Conservation (phyloP, 257 asterid species). For the Solanum pennellii region DNA sequence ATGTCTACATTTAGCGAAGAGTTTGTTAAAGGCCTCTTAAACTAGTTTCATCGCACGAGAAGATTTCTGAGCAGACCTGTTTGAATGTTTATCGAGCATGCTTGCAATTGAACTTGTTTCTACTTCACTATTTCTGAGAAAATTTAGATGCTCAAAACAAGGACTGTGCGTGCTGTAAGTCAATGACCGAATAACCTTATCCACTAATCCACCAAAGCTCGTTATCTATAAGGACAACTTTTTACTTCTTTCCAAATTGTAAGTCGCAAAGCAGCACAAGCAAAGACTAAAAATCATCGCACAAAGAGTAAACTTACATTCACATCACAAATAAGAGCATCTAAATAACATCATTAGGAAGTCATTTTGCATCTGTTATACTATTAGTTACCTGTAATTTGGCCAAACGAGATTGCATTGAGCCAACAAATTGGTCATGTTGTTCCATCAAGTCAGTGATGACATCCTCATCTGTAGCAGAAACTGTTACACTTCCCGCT, state of each 20-base stretch:
- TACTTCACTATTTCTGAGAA: not conserved
- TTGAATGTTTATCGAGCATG: not conserved
- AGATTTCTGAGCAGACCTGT: not conserved
- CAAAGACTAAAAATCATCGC: not conserved
- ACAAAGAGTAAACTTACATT: not conserved
- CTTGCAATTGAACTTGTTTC: not conserved
- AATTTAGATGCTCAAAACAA: not conserved
- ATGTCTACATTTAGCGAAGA: not conserved
- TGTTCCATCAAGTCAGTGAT: slow-evolving; percentile 64
- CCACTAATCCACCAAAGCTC: not conserved
- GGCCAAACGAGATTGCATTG: slow-evolving; percentile 81
- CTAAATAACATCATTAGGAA: not conserved
- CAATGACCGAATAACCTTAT: not conserved
- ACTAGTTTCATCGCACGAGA: not conserved
- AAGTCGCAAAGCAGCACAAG: not conserved
- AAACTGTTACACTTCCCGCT: slow-evolving; percentile 47
- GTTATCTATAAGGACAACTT: not conserved
- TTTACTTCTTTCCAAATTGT: not conserved
- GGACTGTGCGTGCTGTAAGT: not conserved
- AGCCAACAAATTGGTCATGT: slow-evolving; percentile 70
- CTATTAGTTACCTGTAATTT: slow-evolving; percentile 63
- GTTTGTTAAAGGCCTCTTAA: not conserved
- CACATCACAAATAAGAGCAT: not conserved
- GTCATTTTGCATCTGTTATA: not conserved
- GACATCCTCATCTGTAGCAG: slow-evolving; percentile 72